These are phyloP conservation scores for Agapanthus africanus DNA, from an alignment of 106 monocot species.

Conservation along the genomic window DNA sequence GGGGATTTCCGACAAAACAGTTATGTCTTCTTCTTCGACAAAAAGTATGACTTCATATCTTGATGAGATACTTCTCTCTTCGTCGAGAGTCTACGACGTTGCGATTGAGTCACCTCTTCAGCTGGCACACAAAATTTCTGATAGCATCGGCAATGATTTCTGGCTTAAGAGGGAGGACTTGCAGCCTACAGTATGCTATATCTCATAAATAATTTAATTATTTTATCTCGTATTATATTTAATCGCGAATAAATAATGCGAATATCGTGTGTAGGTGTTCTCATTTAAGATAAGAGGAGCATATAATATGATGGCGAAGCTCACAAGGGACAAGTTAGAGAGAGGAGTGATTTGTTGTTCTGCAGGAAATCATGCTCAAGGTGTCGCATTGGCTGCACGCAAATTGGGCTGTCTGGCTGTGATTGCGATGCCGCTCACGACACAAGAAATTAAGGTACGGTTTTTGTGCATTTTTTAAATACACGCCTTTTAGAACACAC, in stretches of 20 bases:
- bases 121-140: conserved; percentile 58
- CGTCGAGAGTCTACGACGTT: conserved; percentile 83
- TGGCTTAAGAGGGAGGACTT: conserved; percentile 73
- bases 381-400: conserved; percentile 79
- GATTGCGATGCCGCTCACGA: conserved; percentile 93
- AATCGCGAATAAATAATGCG: too few relatives aligned
- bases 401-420: conserved; percentile 73
- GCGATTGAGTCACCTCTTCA: conserved; percentile 83
- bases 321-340: conserved; percentile 61
- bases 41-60: not conserved
- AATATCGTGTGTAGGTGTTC: conserved; percentile 78
- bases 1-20: conserved; percentile 39
- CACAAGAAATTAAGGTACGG: conserved; percentile 97
- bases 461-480: too few relatives aligned
- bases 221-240: too few relatives aligned
- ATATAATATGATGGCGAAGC: conserved; percentile 98
- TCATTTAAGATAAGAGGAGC: conserved; percentile 95
- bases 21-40: not conserved
- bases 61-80: conserved; percentile 57
- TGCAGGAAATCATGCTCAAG: conserved; percentile 99
- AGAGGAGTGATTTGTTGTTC: conserved; percentile 93
- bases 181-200: too few relatives aligned
- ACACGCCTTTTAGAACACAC: too few relatives aligned
- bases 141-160: conserved; percentile 55
- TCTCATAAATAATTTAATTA: too few relatives aligned